Evolutionary conservation across 257 asterid genomes (phyloP), one percentile per base, ranked within the genome.

Genomic region (Ilex asprella): DNA sequence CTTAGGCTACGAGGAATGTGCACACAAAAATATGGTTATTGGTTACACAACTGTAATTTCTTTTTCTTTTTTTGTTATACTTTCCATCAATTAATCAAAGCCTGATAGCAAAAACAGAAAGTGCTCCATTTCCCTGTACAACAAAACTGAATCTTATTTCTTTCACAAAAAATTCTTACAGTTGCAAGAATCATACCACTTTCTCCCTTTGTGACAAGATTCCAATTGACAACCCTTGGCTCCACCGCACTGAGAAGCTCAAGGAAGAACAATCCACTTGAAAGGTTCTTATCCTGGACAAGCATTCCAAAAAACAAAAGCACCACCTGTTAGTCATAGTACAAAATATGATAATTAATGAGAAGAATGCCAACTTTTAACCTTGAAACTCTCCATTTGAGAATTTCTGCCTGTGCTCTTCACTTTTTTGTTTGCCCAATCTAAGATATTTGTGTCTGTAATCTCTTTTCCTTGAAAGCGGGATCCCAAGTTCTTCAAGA

Each of bases 221-320:
- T 53, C 57, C 57, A 53, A 21, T 53, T 53, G 57, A 53, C 57
- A 15, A 53, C 57, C 30, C 57, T 53, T 53, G 57, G 57, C 30
- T 53, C 57, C 57, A 53, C 57, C 11, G 57, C 57, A 53, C 57
- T 53, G 30, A 53, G 57, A 21, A 53, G 57, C 57, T 53, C 57
- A 53, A 53, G 57, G 57, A 53, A 53, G 30, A 53, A 53, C 57
- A 53, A 53, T 21, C 57, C 57, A 53, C 30, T 53, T 16, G 57
- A 53, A 21, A 53, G 57, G 57, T 21, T 53, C 30, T 16, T 53
- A 53, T 53, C 57, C 57, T 53, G 30, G 15, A 53, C 15, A 35
- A 35, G 41, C n/a, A 46, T 46, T 46, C 13, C 13, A 46, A 14
- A 46, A 14, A 53, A 6, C 57, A 53, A 4, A 8, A 6, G 3